Base-by-base conservation (phyloP, 2,329 filamentous ascomycete species). In the Aspergillus bombycis region DNA sequence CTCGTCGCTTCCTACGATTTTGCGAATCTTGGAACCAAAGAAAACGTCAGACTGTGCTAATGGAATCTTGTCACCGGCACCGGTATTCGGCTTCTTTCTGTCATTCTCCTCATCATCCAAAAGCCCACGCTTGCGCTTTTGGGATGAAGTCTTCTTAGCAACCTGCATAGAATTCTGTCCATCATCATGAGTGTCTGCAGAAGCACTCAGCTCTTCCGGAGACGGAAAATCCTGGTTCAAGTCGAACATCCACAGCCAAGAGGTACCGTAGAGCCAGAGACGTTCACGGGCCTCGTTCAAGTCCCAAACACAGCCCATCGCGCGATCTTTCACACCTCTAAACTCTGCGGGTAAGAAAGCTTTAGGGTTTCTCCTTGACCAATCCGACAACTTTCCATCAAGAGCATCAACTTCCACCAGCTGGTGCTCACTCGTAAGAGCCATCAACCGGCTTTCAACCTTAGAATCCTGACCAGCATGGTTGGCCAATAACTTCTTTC, bases 181-280 rank as follows among this genome's bases (percentile, higher is more conserved):
- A 45, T 74, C 68, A 50, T 75, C 69, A 38, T 70, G 66, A 38
- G 66, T 61, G 54, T 72, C 64, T 8, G 70, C 67, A 21, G 60
- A 68, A 12, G 68, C 69, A 46, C 64, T 65, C 8, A 68, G 65
- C 34, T 73, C 73, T 28, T 76, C 77, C 4, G 77, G 71, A 11
- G 78, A 74, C 0, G 80, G 75, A 56, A 95, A 84, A 75, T 97
- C 90, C 71, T 86, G 85, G 23, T 86, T 86, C 34, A 96, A 81
- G 75, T 98, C 93, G 64, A 99, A 87, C 94, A 98, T 98, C 80
- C 92, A 93, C 28, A 99, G 78, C 85, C 93, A 98, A 1, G 87
- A 89, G 46, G 88, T 86, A 8, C 94, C 94, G 72, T 96, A 97
- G 23, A 98, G 80, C 93, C 94, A 98, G 9, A 94, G 79, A 16